These are phyloP conservation scores for Aureobasidium namibiae DNA, from an alignment of 2,329 filamentous ascomycete genomes.

Conservation along the genomic window DNA sequence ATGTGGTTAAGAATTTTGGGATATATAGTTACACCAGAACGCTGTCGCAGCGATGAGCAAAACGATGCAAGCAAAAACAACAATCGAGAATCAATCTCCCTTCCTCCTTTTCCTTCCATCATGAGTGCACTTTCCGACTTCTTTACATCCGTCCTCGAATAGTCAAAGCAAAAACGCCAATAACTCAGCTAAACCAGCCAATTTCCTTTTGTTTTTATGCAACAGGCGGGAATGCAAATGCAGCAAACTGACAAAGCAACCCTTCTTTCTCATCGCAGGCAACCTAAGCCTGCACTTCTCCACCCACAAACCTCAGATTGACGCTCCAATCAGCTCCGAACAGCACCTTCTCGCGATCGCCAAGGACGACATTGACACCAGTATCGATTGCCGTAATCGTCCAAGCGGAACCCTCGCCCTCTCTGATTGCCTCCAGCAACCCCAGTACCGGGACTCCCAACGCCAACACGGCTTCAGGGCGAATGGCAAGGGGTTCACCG, in stretches of 20 bases:
- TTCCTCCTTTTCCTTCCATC: no score
- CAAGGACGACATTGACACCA: constrained; percentile 77
- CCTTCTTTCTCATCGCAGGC: no score
- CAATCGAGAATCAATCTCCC: no score
- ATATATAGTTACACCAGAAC: no score
- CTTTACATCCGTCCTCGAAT: no score
- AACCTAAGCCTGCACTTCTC: not conserved
- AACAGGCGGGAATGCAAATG: not conserved
- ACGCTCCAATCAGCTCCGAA: constrained; percentile 85
- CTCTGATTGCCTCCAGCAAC: constrained; percentile 65
- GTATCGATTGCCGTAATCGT: constrained; percentile 79
- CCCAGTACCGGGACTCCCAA: constrained; percentile 83
- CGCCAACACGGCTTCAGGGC: constrained; percentile 73
- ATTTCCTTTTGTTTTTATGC: not conserved
- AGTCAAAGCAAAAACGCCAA: not conserved
- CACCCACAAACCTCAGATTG: constrained; percentile 45
- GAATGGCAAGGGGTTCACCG: constrained; percentile 69
- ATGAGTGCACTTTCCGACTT: no score
- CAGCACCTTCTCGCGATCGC: constrained; percentile 73
- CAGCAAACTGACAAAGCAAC: no score
- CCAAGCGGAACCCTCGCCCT: constrained; percentile 55
- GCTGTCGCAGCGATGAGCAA: no score
- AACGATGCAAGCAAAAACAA: no score
- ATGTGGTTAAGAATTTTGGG: no score
- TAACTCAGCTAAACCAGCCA: not conserved